Conservation (phyloP, 345 rosid species). For the Pistacia vera region DNA sequence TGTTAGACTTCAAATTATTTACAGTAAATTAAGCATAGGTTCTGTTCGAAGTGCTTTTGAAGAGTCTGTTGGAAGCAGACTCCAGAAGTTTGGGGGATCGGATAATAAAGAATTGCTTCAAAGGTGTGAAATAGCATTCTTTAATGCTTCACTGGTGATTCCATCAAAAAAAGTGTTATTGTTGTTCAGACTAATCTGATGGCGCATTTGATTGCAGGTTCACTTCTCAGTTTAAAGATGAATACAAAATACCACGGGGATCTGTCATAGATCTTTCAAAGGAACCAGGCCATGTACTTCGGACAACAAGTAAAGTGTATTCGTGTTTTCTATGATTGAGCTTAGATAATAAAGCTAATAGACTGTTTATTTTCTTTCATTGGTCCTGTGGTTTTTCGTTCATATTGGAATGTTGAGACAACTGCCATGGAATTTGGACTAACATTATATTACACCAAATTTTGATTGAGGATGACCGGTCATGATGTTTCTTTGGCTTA, state of each 20-base stretch:
- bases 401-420: not conserved
- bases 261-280: constrained; percentile 71
- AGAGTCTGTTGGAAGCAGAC: constrained; percentile 83
- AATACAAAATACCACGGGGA: constrained; percentile 77
- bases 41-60: constrained; percentile 81
- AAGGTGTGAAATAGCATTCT: constrained; percentile 40
- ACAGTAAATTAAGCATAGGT: constrained; percentile 64
- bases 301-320: constrained; percentile 58
- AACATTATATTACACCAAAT: not conserved
- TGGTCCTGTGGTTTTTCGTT: not conserved
- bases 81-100: constrained; percentile 63
- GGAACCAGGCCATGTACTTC: constrained; percentile 65
- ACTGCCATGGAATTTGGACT: too few relatives aligned
- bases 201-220: constrained; percentile 48
- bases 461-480: not conserved
- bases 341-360: not conserved
- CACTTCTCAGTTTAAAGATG: constrained; percentile 88
- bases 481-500: not conserved
- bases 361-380: not conserved
- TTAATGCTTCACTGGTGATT: not conserved
- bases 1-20: constrained; percentile 82
- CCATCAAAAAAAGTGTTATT: not conserved
- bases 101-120: constrained; percentile 74
- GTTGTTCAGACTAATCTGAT: not conserved
- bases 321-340: constrained; percentile 9